Conservation (phyloP, 257 asterid species). For the Agastache rugosa region DNA sequence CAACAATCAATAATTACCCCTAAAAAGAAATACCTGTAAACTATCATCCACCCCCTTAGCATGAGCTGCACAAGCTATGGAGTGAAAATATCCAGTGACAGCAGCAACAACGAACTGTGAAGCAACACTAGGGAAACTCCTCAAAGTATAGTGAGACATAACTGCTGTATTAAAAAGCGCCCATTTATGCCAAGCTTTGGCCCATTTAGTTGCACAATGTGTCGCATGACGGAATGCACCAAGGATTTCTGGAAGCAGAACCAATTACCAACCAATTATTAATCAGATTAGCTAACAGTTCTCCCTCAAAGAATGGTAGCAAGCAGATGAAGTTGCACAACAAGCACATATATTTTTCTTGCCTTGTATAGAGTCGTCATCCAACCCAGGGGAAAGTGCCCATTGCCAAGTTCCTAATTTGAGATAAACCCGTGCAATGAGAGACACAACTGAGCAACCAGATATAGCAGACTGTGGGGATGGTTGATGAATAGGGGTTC, state of each 20-base stretch:
- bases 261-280: constrained; percentile 35
- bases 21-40: constrained; percentile 64
- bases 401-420: constrained; percentile 92
- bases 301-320: constrained; percentile 29
- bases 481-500: constrained; percentile 66
- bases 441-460: constrained; percentile 72
- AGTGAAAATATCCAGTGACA: constrained; percentile 95
- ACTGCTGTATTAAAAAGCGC: constrained; percentile 98
- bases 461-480: constrained; percentile 59
- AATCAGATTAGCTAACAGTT: constrained; percentile 35
- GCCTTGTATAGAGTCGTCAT: constrained; percentile 94
- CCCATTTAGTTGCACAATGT: constrained; percentile 87
- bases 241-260: constrained; percentile 73
- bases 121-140: constrained; percentile 72
- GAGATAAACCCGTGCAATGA: constrained; percentile 86
- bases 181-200: constrained; percentile 99
- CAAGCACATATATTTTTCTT: constrained; percentile 26
- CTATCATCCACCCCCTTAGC: constrained; percentile 99
- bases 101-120: constrained; percentile 93
- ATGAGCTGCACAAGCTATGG: constrained; percentile 98
- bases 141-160: constrained; percentile 91
- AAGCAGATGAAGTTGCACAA: constrained; percentile 15
- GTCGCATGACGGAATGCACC: constrained; percentile 86
- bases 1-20: constrained; percentile 17
- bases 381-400: constrained; percentile 93